Percentiles rank a stretch among this genome's conserved stretches.
These are phyloP conservation scores for Adansonia digitata DNA, from an alignment of 345 rosid genomes.

Conservation along the genomic window DNA sequence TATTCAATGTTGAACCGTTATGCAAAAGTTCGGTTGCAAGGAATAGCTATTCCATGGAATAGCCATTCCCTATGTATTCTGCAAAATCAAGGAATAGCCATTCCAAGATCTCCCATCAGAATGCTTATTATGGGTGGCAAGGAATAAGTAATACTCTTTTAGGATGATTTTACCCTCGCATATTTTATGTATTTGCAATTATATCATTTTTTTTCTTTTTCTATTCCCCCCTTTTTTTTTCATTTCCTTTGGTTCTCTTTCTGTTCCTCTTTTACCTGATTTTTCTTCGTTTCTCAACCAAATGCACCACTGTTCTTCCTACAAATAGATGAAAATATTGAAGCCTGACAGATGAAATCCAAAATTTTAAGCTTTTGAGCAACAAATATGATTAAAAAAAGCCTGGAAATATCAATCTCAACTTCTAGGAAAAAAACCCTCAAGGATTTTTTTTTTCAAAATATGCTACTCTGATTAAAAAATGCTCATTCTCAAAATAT, in stretches of 20 bases:
- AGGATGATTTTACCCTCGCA: not conserved
- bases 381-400: not conserved
- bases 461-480: not conserved
- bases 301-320: not conserved
- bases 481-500: too few relatives aligned
- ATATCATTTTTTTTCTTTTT: not conserved
- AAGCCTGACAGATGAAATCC: not conserved
- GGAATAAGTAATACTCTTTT: not conserved
- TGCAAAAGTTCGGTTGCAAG: not conserved
- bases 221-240: not conserved
- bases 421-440: not conserved
- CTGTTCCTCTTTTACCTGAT: not conserved
- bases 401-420: not conserved
- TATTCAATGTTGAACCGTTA: not conserved
- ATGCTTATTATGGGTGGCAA: not conserved
- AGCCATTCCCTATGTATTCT: too few relatives aligned
- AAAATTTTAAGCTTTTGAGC: not conserved
- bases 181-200: not conserved
- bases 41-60: not conserved
- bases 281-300: not conserved
- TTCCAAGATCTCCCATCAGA: not conserved
- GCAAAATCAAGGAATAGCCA: too few relatives aligned
- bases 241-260: not conserved
- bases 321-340: not conserved
- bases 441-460: not conserved